Base-by-base conservation (phyloP, 164 flowering plant genomes). In the Amborella trichopoda region DNA sequence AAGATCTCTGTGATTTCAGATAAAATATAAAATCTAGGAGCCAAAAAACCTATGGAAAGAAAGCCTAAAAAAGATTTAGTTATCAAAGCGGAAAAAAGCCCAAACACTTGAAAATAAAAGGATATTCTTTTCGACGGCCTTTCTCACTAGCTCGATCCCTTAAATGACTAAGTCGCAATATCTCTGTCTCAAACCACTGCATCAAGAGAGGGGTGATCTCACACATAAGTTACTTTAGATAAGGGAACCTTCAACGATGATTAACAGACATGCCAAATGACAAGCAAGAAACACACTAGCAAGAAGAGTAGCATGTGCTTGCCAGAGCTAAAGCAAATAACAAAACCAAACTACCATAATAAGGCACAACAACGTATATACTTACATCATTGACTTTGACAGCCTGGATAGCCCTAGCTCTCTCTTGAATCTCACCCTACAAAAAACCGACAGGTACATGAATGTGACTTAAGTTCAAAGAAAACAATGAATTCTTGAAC, bases 141-240 rank as follows among this genome's bases (percentile, higher is more conserved):
- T 50, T 60, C 39, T 91, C 99, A 71, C 96, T 91, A 33, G 99
- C 99, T 39, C 99, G 81, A 64, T 87, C 99, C 61, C 99, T 84
- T 52, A 91, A 95, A 77, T 91, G 95, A 65, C 78, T 68, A 20
- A 91, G 76, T 44, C 93, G 77, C 49, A 72, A 40, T 22, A 63
- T 70, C 75, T 91, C 99, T 14, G 88, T 41, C 56, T 91, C 95
- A 63, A 91, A 51, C 81, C 85, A 81, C 99, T 91, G 69, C 68
- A 76, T 23, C 17, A 49, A 17, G 28, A 52, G n/a, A n/a, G n/a
- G n/a, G n/a, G n/a, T n/a, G n/a, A n/a, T n/a, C n/a, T n/a, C n/a
- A n/a, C n/a, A n/a, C n/a, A n/a, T n/a, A n/a, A n/a, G n/a, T n/a
- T n/a, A n/a, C n/a, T n/a, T n/a, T n/a, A n/a, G n/a, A n/a, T n/a